Evolutionary conservation across 495 filamentous ascomycete genomes (phyloP), one percentile per base, ranked within the genome.

Genomic region (Aspergillus taichungensis): DNA sequence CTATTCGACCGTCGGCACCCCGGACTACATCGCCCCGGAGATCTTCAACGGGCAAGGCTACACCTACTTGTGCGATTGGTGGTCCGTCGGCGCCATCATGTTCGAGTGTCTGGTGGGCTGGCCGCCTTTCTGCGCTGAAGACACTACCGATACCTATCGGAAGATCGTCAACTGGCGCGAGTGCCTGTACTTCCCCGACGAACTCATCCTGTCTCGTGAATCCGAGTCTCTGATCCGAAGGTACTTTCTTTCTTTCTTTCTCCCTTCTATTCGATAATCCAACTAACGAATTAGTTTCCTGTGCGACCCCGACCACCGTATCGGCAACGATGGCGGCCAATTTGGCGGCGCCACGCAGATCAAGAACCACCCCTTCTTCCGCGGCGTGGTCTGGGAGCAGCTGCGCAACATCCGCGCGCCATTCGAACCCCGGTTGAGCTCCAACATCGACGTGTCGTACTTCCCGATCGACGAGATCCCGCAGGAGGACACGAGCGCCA

Each of bases 101-200:
- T 99, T 97, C 55, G 92, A 99, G 63, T 99, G 92, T 71, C 78
- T 97, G 39, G 88, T 99, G 47, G 92, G 92, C 45, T 99, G 92
- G 92, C 92, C 92, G 42, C 92, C 92, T 5, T 99, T 99, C 80
- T 99, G 92, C 56, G 92, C 91, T 24, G 92, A 97, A 63, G 94
- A 97, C 56, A 84, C 87, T 32, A 89, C 90, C 58, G 92, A 99
- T 56, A 97, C 92, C 3, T 99, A 99, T 66, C 85, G 90, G 37
- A 99, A 99, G 76, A 99, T 99, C 55, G 87, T 99, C 51, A 94
- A 96, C 70, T 99, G 92, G 92, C 80, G 85, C 28, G 83, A 94
- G 46, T 85, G 89, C 37, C 75, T 99, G 3, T 94, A 95, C 68
- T 97, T 99, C 77, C 92, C 92, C 5, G 88, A 94, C 45, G 92